Conservation (phyloP, 2,329 filamentous ascomycete species). For the Penicillium sp. region DNA sequence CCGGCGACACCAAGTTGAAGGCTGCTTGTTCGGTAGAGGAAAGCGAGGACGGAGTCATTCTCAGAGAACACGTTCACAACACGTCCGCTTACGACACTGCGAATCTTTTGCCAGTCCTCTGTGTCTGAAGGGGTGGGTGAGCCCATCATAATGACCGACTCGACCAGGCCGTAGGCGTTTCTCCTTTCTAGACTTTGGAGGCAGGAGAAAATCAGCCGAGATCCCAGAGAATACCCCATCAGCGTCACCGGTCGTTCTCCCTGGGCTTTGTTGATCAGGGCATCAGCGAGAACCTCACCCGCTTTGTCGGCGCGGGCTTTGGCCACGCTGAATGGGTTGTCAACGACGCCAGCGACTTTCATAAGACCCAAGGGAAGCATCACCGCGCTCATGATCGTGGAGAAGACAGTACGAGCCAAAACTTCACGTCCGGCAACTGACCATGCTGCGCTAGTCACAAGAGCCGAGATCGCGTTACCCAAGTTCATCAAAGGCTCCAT, state of each 20-base stretch:
- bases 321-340: constrained; percentile 79
- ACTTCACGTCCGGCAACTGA: constrained; percentile 69
- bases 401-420: constrained; percentile 69
- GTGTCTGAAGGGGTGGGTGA: constrained; percentile 72
- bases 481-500: constrained; percentile 73
- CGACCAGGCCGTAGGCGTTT: constrained; percentile 78
- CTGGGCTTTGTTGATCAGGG: constrained; percentile 76
- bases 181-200: constrained; percentile 73
- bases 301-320: constrained; percentile 77
- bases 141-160: constrained; percentile 80
- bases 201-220: constrained; percentile 79
- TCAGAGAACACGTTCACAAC: constrained; percentile 86
- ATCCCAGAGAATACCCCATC: constrained; percentile 78
- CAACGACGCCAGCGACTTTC: constrained; percentile 66
- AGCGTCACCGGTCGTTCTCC: constrained; percentile 79
- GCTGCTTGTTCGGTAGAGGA: constrained; percentile 81
- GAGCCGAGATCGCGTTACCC: constrained; percentile 71
- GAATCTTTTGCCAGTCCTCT: constrained; percentile 72
- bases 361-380: constrained; percentile 69
- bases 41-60: constrained; percentile 83
- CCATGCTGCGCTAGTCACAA: constrained; percentile 83
- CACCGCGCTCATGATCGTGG: constrained; percentile 63
- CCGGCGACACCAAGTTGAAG: constrained; percentile 82
- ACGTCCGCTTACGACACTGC: constrained; percentile 74
- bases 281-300: constrained; percentile 75